Evolutionary conservation across 306 rosid species (phyloP), one percentile per base, ranked within the genome.

Genomic region (Mimosa bimucronata): DNA sequence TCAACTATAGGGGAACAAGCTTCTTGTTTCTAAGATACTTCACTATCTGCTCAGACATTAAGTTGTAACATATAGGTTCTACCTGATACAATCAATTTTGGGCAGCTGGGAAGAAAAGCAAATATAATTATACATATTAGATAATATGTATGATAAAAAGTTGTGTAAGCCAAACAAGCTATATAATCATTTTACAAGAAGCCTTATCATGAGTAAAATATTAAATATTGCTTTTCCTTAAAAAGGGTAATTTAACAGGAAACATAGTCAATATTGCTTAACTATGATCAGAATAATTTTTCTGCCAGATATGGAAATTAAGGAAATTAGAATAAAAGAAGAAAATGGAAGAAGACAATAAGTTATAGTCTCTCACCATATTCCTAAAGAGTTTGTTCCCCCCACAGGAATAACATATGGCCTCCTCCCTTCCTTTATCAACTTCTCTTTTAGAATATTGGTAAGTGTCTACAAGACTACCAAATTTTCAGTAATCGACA

Each of bases 321-420:
- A 69, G 76, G 53, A 30, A 69, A 76, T 64, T 50, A 75, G 53
- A 29, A 74, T 71, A 30, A 50, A 71, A 25, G 74, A 37, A 73
- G 68, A 42, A 73, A 79, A 69, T 62, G 26, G 50, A 76, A 30
- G 71, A 81, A 58, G 77, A 48, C 38, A 77, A n/a, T 73, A 52
- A 23, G 66, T 45, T 74, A 65, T 64, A 80, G 79, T 78, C 91
- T 78, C 91, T 84, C 82, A 94, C 98, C 98, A 95, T 77, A 94
- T 92, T 80, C 97, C 98, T 6, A 90, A 81, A 58, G 96, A 89
- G 83, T 95, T 90, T 67, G 98, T 89, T 81, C 98, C 98, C 18
- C 98, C 98, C 19, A 85, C 90, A 2, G 98, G 98, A 85, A 95
- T 92, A 80, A 95, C 89, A 71, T 95, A 95, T 41, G 98, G 98